A percentile compares a stretch with the other conserved stretches of the same genome.
These are phyloP conservation scores for Penicillium corylophilum DNA, from an alignment of 2,329 filamentous ascomycete species.

Conservation along the genomic window DNA sequence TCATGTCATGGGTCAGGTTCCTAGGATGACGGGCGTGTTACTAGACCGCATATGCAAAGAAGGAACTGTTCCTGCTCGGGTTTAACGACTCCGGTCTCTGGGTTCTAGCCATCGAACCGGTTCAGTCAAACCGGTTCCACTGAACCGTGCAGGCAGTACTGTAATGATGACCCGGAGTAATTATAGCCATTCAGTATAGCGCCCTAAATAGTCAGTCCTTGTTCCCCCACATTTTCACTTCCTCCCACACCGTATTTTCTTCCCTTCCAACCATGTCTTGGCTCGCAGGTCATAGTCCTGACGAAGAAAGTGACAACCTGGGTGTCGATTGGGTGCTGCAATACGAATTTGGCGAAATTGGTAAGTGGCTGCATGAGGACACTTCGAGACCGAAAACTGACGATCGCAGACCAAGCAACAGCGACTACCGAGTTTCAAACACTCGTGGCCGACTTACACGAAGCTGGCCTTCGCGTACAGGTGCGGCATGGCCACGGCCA, in stretches of 20 bases:
- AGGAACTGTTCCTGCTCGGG: background rate
- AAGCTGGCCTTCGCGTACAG: conserved; percentile 81
- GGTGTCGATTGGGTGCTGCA: conserved; percentile 86
- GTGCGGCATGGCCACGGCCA: conserved; percentile 75
- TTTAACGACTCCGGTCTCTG: too few species aligned
- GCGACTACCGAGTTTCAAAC: conserved; percentile 75
- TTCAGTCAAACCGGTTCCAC: background rate
- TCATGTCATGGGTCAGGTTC: too few species aligned
- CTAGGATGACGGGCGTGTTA: too few species aligned
- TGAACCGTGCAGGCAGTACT: background rate
- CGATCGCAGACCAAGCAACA: conserved; percentile 59
- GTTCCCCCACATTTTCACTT: conserved; percentile 8
- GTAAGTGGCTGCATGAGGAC: conserved; percentile 40
- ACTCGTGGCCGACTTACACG: conserved; percentile 71
- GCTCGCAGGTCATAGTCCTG: conserved; percentile 21
- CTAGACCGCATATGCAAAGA: background rate
- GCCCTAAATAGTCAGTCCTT: background rate
- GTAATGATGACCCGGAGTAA: background rate
- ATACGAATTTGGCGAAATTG: conserved; percentile 68
- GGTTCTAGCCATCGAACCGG: too few species aligned
- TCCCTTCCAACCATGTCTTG: conserved; percentile 25
- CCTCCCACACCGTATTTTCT: conserved; percentile 6
- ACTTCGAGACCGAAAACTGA: conserved; percentile 12
- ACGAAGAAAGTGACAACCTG: conserved; percentile 52
- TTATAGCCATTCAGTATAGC: background rate